phyloP scores from a whole-genome alignment of 2,329 filamentous ascomycete genomes.

The Kalmusia sp. region DNA sequence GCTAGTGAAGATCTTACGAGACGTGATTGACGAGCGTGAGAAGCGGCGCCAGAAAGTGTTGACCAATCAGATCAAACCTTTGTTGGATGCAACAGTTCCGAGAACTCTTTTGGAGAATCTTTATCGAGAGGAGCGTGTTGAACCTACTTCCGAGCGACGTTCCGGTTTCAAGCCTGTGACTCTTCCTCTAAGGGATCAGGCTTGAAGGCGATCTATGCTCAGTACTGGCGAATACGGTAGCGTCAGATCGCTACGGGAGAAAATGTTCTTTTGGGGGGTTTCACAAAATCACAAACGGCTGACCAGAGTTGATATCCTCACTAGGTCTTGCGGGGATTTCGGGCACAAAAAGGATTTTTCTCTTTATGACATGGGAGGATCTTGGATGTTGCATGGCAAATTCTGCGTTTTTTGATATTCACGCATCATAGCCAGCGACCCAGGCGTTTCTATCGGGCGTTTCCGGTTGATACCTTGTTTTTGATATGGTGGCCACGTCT shows the following conservation, averaged over 20 bases:
- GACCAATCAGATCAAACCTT: slow-evolving; percentile 31
- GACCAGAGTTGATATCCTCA: neutral
- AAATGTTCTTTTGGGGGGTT: neutral
- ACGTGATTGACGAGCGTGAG: slow-evolving; percentile 54
- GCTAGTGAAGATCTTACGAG: slow-evolving; percentile 49
- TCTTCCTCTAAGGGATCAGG: slow-evolving; percentile 16
- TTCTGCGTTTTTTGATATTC: slow-evolving; percentile 23
- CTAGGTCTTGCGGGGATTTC: neutral
- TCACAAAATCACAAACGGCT: neutral
- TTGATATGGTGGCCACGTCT: neutral
- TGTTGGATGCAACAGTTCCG: slow-evolving; percentile 22
- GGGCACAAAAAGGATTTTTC: neutral
- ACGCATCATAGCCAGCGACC: slow-evolving; percentile 46
- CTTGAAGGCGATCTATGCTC: neutral
- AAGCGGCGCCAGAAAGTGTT: slow-evolving; percentile 43
- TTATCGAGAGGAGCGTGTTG: slow-evolving; percentile 39
- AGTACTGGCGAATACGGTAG: slow-evolving; percentile 6
- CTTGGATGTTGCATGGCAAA: neutral
- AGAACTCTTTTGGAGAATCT: slow-evolving; percentile 35
- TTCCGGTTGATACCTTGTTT: slow-evolving; percentile 13
- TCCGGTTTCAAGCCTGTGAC: slow-evolving; percentile 45
- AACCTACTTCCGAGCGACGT: slow-evolving; percentile 44
- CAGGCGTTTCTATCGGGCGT: slow-evolving; percentile 38
- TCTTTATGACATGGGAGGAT: slow-evolving; percentile 6
- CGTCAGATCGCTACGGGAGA: neutral